phyloP scores from a whole-genome alignment of 768 basidiomycete species.

The Boletellus ananiceps region DNA sequence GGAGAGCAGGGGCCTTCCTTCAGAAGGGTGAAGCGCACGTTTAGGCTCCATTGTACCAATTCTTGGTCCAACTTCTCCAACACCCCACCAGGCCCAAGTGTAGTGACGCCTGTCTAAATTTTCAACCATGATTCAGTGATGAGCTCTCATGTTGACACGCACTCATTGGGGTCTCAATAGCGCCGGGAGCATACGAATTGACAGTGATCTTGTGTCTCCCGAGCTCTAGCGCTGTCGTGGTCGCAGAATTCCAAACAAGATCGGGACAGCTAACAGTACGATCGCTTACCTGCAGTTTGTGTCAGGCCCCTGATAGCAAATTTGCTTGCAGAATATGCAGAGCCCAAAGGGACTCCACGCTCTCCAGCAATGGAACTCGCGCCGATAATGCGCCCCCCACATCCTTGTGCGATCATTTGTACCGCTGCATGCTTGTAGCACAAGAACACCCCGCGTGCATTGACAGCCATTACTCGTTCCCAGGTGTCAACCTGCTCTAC shows the following conservation, averaged over 20 bases:
- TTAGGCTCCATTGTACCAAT: too few species aligned
- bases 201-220: slow-evolving; percentile 33
- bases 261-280: too few species aligned
- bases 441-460: neutral
- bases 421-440: neutral
- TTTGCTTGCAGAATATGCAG: slow-evolving; percentile 33
- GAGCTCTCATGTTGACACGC: too few species aligned
- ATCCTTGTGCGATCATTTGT: slow-evolving; percentile 30
- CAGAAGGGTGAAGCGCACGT: neutral
- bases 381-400: slow-evolving; percentile 53
- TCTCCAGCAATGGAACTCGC: slow-evolving; percentile 13
- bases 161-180: slow-evolving; percentile 5
- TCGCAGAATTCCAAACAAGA: neutral
- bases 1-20: neutral
- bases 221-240: slow-evolving; percentile 23
- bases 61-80: too few species aligned
- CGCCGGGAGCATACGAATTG: slow-evolving; percentile 37
- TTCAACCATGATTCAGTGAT: too few species aligned
- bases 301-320: slow-evolving; percentile 38
- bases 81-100: too few species aligned
- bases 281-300: slow-evolving; percentile 31
- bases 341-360: neutral
- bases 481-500: neutral
- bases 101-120: too few species aligned
- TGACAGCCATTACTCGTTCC: slow-evolving; percentile 10